These are phyloP conservation scores for Eleusine indica DNA, from an alignment of 176 grass and related monocot genomes.

Conservation along the genomic window DNA sequence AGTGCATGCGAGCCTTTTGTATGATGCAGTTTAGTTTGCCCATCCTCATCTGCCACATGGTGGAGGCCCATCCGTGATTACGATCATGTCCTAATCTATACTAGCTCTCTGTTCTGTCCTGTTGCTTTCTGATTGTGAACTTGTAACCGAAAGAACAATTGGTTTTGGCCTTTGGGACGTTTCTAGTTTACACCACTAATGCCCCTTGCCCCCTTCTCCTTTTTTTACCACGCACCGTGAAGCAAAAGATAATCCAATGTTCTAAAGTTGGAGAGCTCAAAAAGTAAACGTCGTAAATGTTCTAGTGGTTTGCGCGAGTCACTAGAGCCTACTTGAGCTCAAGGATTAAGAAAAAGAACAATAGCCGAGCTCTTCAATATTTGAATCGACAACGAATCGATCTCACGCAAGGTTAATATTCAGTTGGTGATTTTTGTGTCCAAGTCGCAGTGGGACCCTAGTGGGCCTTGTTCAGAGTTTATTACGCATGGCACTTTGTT, in stretches of 20 bases:
- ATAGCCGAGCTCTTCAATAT: constrained; percentile 8
- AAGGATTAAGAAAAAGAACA: constrained; percentile 16
- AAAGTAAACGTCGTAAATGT: background rate
- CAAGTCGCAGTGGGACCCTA: too few relatives aligned
- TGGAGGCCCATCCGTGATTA: constrained; percentile 44
- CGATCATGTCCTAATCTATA: constrained; percentile 40
- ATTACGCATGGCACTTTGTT: too few relatives aligned
- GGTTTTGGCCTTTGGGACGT: background rate
- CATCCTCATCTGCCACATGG: constrained; percentile 38
- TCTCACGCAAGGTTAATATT: background rate
- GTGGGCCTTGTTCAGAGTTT: too few relatives aligned
- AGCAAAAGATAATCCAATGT: background rate
- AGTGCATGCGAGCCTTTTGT: constrained; percentile 21
- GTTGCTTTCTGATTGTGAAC: constrained; percentile 34
- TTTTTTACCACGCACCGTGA: background rate
- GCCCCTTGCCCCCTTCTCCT: background rate
- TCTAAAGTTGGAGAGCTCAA: background rate
- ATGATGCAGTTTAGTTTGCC: constrained; percentile 4
- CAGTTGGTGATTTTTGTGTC: background rate
- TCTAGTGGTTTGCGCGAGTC: background rate
- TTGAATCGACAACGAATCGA: constrained; percentile 5
- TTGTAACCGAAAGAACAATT: background rate
- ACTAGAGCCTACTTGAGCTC: background rate
- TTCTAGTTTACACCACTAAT: background rate
- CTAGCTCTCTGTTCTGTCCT: background rate